phyloP scores from a whole-genome alignment of 2,329 filamentous ascomycete genomes.

The Dothiorella sarmentorum region DNA sequence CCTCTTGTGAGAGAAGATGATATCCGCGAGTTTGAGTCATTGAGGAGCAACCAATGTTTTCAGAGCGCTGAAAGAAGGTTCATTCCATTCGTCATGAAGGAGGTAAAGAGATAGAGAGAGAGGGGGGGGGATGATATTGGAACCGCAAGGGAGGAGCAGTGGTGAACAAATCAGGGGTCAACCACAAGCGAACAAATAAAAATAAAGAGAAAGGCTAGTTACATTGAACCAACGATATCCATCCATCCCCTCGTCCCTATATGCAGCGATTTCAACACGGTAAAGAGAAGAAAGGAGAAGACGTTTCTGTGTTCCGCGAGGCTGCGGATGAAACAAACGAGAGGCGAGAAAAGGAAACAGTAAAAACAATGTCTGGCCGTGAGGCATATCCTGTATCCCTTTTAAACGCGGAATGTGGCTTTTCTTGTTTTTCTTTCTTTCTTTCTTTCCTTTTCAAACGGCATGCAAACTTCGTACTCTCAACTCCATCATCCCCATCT shows the following conservation, averaged over 20 bases:
- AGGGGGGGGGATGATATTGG: not conserved
- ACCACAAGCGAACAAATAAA: not conserved
- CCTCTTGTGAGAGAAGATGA: too few relatives aligned
- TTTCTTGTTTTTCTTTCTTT: not conserved
- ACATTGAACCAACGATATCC: not conserved
- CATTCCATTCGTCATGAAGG: constrained; percentile 1
- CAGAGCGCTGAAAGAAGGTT: too few relatives aligned
- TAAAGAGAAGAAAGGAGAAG: not conserved
- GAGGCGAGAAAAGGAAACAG: not conserved
- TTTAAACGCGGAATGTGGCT: too few relatives aligned
- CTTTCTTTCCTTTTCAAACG: not conserved
- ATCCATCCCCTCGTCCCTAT: not conserved
- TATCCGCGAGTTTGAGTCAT: too few relatives aligned
- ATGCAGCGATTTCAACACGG: not conserved
- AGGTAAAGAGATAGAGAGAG: not conserved
- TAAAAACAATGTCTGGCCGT: not conserved
- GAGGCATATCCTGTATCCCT: constrained; percentile 1
- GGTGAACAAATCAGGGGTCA: not conserved
- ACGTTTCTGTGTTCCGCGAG: not conserved
- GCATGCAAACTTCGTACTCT: too few relatives aligned
- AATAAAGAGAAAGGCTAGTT: not conserved
- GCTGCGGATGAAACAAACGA: not conserved
- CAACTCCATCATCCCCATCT: too few relatives aligned
- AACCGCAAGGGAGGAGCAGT: not conserved
- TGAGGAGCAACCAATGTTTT: too few relatives aligned